Percentiles rank a stretch among this genome's conserved stretches.
phyloP scores from a whole-genome alignment of 305 asterid species.

The Salvia sclarea region DNA sequence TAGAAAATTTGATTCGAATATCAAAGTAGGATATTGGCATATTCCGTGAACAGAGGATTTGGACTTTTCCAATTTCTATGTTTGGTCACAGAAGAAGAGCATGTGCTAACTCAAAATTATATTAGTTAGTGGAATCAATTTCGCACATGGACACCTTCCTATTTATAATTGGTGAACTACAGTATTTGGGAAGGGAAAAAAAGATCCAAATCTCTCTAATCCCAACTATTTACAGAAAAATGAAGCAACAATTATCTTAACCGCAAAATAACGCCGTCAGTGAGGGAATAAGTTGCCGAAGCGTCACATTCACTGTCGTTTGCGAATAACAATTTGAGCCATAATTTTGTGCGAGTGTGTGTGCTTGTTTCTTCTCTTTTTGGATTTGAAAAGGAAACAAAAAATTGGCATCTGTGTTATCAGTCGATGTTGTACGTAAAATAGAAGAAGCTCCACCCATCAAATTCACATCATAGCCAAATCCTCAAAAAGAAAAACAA shows the following conservation, averaged over 20 bases:
- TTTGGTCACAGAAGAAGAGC: too few species aligned
- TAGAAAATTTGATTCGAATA: background rate
- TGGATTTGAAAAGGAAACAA: too few species aligned
- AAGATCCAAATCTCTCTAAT: background rate
- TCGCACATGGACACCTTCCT: background rate
- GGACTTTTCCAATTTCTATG: too few species aligned
- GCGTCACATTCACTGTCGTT: background rate
- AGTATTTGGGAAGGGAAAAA: background rate
- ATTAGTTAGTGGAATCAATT: background rate
- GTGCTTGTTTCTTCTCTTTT: too few species aligned
- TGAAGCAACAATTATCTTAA: background rate
- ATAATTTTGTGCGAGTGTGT: too few species aligned
- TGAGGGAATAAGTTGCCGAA: background rate
- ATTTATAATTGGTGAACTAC: background rate
- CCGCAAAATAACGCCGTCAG: slow-evolving; percentile 11
- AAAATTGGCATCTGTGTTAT: background rate
- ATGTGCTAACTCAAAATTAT: too few species aligned
- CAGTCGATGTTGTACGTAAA: slow-evolving; percentile 19
- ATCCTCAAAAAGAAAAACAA: slow-evolving; percentile 14
- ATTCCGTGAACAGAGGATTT: too few species aligned
- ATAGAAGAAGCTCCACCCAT: slow-evolving; percentile 30
- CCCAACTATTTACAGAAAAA: background rate
- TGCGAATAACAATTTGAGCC: background rate
- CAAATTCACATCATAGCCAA: slow-evolving; percentile 31
- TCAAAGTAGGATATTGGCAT: slow-evolving; percentile 26